Evolutionary conservation across 805 yeast genomes (phyloP), one percentile per base, ranked within the genome.

Genomic region (Yarrowia hollandica): DNA sequence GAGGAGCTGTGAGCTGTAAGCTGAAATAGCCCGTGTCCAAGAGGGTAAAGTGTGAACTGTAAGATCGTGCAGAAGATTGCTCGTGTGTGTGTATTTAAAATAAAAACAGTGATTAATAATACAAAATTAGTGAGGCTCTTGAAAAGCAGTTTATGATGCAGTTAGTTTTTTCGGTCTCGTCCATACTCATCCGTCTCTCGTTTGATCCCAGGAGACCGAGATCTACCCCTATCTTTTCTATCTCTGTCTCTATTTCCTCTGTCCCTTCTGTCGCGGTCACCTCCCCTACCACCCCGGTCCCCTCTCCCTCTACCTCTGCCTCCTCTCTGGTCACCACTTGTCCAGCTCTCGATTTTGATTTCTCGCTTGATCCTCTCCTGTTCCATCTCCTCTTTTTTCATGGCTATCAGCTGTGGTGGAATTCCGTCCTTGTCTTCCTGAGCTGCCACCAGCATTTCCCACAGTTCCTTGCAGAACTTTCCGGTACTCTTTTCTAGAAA

Each of bases 261-360:
- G 31, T 91, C 90, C 67, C 81, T 90, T 59, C 88, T 90, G 64
- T 82, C 89, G 68, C 79, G 91, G 64, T 82, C 87, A 23, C 87
- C n/a, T 26, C 52, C 35, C 3, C 26, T n/a, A 18, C 37, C 15
- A 18, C 21, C 28, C 10, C 31, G 6, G 1, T 15, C 28, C 2
- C 39, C 22, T 16, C 39, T 16, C 4, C 11, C 52, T 16, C 55
- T 11, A 33, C 30, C 23, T 1, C 16, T 21, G 3, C 38, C 10
- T 2, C 38, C 38, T 4, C 38, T 18, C 4, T 16, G 5, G 2
- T 18, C 38, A 4, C 21, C 54, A 6, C 55, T 30, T 1, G n/a
- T 33, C 55, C 55, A 48, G 9, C 55, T 48, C 55, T 48, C 55
- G 1, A 28, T 42, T 46, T 41, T 39, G 16, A 54, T 60, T 15